Evolutionary conservation across 108 stramenopile species (phyloP), one percentile per base, ranked within the genome.

Genomic region (Pseudonitzschia multiseries): DNA sequence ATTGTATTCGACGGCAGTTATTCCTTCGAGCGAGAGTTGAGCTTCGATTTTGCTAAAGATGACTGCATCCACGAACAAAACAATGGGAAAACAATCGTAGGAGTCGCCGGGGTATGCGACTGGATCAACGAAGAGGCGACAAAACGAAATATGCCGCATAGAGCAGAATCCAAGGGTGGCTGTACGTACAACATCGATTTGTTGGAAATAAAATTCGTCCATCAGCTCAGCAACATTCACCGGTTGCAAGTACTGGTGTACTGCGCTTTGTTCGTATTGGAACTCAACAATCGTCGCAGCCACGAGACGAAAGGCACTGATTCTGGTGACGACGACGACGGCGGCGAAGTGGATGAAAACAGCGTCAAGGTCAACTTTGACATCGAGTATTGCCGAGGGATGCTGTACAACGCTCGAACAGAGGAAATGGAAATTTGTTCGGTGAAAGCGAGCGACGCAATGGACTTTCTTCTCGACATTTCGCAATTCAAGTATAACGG

Each of bases 401-500:
- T 62, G 61, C 20, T 62, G 29, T 62, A 62, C 61, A 62, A 62
- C 29, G 61, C 61, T 36, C 61, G 61, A 40, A 62, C 61, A 17
- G 61, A 29, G n/a, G 61, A 62, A 62, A 62, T 62, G 15, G 61
- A 62, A 28, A 62, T 62, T 21, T 62, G 61, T 40, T 31, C 61
- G 0, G 36, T 62, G 15, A 6, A 62, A 41, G 40, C 61, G 20
- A 36, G 40, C 14, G 61, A 62, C 36, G 61, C 61, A 5, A 62
- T 40, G 40, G 36, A 33, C 15, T 62, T 62, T 1, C 61, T 62
- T n/a, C 61, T 62, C 40, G 61, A 62, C 15, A 0, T 62, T 1
- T 62, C 61, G n/a, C 61, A 62, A 33, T 62, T 62, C 33, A 62
- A 62, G 29, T 62, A 62, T 20, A 62, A 62, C n/a, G 61, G 61